Conservation (phyloP, 1,284 basidiomycete species). For the Leccinum glutinopallens region DNA sequence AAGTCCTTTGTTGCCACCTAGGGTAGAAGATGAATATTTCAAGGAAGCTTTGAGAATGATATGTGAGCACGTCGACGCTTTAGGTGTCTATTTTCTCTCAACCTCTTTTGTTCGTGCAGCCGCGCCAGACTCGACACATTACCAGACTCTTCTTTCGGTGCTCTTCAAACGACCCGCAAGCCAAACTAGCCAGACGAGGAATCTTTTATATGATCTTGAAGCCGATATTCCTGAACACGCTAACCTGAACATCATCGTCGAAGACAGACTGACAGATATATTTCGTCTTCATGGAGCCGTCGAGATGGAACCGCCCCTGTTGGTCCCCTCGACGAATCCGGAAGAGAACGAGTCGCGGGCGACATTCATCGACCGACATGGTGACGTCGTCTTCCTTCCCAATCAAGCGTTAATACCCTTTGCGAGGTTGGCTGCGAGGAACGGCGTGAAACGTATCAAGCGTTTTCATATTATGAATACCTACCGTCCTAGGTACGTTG, state of each 20-base stretch:
- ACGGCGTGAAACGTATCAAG: conserved; percentile 80
- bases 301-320: conserved; percentile 79
- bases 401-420: conserved; percentile 82
- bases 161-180: conserved; percentile 65
- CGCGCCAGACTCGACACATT: conserved; percentile 72
- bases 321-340: conserved; percentile 59
- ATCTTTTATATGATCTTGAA: conserved; percentile 81
- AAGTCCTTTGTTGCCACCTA: conserved; percentile 74
- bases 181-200: conserved; percentile 59
- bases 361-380: conserved; percentile 79
- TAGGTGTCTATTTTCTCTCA: neutral
- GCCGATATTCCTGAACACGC: conserved; percentile 72
- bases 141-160: conserved; percentile 68
- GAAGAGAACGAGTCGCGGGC: conserved; percentile 52
- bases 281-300: conserved; percentile 91
- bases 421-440: conserved; percentile 81
- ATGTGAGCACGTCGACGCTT: conserved; percentile 47
- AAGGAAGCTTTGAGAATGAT: conserved; percentile 79
- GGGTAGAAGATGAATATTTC: conserved; percentile 84
- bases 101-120: conserved; percentile 41
- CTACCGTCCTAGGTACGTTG: conserved; percentile 62
- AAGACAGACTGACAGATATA: conserved; percentile 73
- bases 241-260: conserved; percentile 74
- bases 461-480: conserved; percentile 83
- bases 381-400: conserved; percentile 81